Conservation (phyloP, 371 early-diverging fungal genomes). For the Rhizopus sp. region DNA sequence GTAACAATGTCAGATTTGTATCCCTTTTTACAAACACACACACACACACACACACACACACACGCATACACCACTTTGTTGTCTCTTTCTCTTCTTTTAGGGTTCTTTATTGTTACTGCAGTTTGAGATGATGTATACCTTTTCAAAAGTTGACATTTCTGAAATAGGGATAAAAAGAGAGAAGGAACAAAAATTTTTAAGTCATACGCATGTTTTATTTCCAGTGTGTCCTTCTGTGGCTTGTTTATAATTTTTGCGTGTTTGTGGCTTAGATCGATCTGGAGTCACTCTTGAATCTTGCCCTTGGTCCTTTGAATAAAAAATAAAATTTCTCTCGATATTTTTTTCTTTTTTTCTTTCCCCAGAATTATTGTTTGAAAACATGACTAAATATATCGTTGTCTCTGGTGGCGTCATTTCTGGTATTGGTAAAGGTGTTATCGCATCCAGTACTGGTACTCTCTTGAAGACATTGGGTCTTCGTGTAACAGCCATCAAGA, state of each 20-base stretch:
- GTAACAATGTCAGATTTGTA: no score
- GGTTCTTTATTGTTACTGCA: background rate
- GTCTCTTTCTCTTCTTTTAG: background rate
- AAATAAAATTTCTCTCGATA: background rate
- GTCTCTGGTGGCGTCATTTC: slow-evolving; percentile 99
- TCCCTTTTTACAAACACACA: no score
- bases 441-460: slow-evolving; percentile 97
- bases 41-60: no score
- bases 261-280: background rate
- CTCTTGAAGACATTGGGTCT: slow-evolving; percentile 95
- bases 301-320: background rate
- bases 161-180: slow-evolving; percentile 22
- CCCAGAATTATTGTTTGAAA: background rate
- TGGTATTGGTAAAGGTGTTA: slow-evolving; percentile 99
- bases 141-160: slow-evolving; percentile 27
- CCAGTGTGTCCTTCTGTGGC: background rate
- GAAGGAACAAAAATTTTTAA: slow-evolving; percentile 27
- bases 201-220: slow-evolving; percentile 1
- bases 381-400: slow-evolving; percentile 91
- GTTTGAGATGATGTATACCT: slow-evolving; percentile 6
- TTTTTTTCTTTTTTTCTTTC: background rate
- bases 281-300: background rate
- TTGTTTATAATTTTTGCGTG: background rate
- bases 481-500: slow-evolving; percentile 98
- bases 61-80: background rate